Evolutionary conservation across 1,284 basidiomycete species (phyloP), one percentile per base, ranked within the genome.

Genomic region (Neolentinus lepideus): DNA sequence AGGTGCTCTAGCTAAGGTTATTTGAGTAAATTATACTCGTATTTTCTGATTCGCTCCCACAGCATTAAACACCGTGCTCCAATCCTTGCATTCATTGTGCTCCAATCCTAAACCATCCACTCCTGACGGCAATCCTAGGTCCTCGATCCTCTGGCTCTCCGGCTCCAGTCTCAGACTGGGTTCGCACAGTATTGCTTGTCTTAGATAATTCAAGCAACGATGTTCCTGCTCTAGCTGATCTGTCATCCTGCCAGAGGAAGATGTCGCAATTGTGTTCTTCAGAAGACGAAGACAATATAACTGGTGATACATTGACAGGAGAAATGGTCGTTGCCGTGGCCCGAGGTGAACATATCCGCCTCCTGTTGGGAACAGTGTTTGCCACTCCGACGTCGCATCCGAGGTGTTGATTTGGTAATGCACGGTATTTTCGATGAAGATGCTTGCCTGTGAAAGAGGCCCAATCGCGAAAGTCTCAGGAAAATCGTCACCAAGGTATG

Each of bases 221-320:
- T 43, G 22, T 4, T 3, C 27, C 21, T 11, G 27, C 16, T n/a
- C 47, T 29, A 57, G 24, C 36, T 56, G 50, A 16, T 53, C 58
- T 43, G 16, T 21, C 8, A 16, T 43, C 38, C n/a, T 43, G 16
- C n/a, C 16, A 6, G 12, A 16, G 38, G 16, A 6, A 6, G 38
- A 16, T 16, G 38, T 43, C 6, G 38, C 38, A 16, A 43, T 43
- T 3, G 38, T n/a, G 21, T 54, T n/a, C 19, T 52, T 56, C 31
- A 62, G 47, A 26, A 29, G 29, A 24, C 62, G 62, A 6, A 70
- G 59, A 38, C 70, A 70, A 45, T 70, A 69, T n/a, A 47, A 16
- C 29, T 59, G 52, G 43, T 58, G 55, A 35, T 53, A 56, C 51
- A 58, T 58, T 16, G 26, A 51, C 25, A 50, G 14, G n/a, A 52